Base-by-base conservation (phyloP, 352 stramenopile genomes). In the Phytophthora hibernalis region DNA sequence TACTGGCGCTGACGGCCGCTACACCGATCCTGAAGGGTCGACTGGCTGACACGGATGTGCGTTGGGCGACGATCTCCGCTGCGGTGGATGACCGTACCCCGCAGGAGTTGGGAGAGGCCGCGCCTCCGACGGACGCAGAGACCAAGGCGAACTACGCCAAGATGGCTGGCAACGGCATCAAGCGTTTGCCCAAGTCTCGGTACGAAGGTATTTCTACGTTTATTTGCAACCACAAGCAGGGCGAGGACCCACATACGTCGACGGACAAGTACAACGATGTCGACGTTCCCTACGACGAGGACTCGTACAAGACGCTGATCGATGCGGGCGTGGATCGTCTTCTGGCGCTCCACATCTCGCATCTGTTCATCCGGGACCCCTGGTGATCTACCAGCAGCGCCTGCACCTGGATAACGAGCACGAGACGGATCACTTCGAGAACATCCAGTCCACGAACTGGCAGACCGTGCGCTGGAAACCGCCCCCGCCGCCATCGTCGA, bases 361-460 rank as follows among this genome's bases (percentile, higher is more conserved):
- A 99, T 74, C 78, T 99, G 26, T 99, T 99, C 68, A 98, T 99
- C 64, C 92, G 98, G 65, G 98, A 99, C 83, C 97, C 52, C 80
- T 99, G 9, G 97, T 99, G 24, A 96, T 97, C 54, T 98, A 97
- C 83, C 51, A 94, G 65, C 90, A 98, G 68, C 90, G 91, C 8
- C 65, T 96, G 62, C 85, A 96, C 57, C 43, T 96, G 38, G 84
- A 96, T 64, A 89, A 96, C 65, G 77, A 81, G 49, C 82, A 58
- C 38, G 86, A 91, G 68, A 95, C 89, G 13, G 97, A 99, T 65
- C 97, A 99, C 75, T 99, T 99, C 76, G 97, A 99, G 79, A 99
- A 98, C 75, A 99, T 99, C 64, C 98, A 99, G 87, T 99, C 93
- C 70, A 99, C 98, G 21, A 99, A 99, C 75, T 99, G 98, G 98